Evolutionary conservation across 1,284 basidiomycete species (phyloP), one percentile per base, ranked within the genome.

Genomic region (Agroathelia rolfsii): DNA sequence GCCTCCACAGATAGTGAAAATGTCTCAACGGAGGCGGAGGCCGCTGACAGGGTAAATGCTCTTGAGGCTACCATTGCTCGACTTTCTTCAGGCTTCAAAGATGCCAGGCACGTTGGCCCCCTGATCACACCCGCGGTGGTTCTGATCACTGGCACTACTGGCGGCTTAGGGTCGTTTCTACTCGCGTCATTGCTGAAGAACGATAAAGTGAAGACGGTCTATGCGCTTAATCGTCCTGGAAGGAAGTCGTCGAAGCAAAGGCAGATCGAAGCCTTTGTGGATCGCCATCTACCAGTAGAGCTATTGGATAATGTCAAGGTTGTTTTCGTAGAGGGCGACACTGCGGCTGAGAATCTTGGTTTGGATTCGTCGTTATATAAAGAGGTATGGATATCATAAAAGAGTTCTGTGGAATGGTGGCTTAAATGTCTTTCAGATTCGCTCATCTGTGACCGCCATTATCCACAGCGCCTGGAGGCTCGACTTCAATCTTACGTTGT

Each of bases 401-500:
- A n/a, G n/a, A n/a, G n/a, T n/a, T n/a, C n/a, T n/a, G n/a, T n/a
- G n/a, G n/a, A n/a, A n/a, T n/a, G n/a, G n/a, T n/a, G n/a, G n/a
- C n/a, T n/a, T n/a, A n/a, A n/a, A n/a, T n/a, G n/a, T n/a, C n/a
- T n/a, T n/a, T n/a, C 19, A 49, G 40, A 42, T 58, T 15, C 43
- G 41, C 4, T 24, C 39, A 20, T 41, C 44, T 10, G 39, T 48
- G 7, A 53, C 51, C 1, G 21, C 42, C 15, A 45, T 58, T 25
- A 45, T 55, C 5, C 55, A 55, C 32, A 49, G 43, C 10, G 57
- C 51, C 1, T 62, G 54, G 52, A 43, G 49, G 1, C 42, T 60
- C 3, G 51, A 63, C 40, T 62, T 61, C 41, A 60, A 59, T 11
- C 38, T 59, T 1, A 40, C 45, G 5, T 31, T 59, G 8, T 39